These are phyloP conservation scores for Agaricus bisporus DNA, from an alignment of 768 basidiomycete genomes.

Conservation along the genomic window DNA sequence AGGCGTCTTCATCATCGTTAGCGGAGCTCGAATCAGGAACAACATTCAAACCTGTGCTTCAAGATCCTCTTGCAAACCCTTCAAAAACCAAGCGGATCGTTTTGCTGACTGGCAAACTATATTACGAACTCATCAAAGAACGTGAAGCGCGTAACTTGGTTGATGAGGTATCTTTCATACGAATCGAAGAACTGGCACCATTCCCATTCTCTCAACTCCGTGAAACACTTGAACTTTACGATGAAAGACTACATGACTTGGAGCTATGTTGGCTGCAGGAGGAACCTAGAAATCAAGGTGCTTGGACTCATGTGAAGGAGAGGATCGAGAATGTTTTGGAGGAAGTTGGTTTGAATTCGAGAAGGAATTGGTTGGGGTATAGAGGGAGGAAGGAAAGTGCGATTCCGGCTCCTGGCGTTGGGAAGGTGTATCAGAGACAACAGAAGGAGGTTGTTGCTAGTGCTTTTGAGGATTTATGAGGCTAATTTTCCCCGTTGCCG, in stretches of 20 bases:
- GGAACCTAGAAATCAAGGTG: constrained; percentile 85
- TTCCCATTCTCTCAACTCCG: constrained; percentile 69
- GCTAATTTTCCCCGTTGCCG: too few relatives aligned
- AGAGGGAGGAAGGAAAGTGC: constrained; percentile 67
- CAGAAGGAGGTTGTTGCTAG: constrained; percentile 54
- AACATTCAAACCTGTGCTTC: constrained; percentile 62
- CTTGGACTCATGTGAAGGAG: constrained; percentile 59
- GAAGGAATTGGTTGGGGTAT: constrained; percentile 35
- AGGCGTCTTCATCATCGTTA: constrained; percentile 73
- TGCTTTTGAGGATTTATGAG: constrained; percentile 45
- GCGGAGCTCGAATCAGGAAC: constrained; percentile 54
- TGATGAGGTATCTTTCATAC: constrained; percentile 56
- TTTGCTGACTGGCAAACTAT: constrained; percentile 76
- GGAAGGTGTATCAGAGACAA: constrained; percentile 59
- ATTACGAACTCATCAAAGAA: constrained; percentile 79
- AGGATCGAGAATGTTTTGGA: constrained; percentile 51
- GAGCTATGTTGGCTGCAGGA: constrained; percentile 75
- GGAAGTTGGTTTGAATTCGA: constrained; percentile 22
- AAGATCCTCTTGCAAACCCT: constrained; percentile 37
- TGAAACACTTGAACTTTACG: constrained; percentile 40
- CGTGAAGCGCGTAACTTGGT: constrained; percentile 45
- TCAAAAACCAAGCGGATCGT: constrained; percentile 56
- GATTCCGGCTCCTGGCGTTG: constrained; percentile 73
- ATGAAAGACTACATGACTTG: constrained; percentile 16
- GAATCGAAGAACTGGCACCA: constrained; percentile 83